Base-by-base conservation (phyloP, 2,329 filamentous ascomycete genomes). In the Phialocephala sp. region DNA sequence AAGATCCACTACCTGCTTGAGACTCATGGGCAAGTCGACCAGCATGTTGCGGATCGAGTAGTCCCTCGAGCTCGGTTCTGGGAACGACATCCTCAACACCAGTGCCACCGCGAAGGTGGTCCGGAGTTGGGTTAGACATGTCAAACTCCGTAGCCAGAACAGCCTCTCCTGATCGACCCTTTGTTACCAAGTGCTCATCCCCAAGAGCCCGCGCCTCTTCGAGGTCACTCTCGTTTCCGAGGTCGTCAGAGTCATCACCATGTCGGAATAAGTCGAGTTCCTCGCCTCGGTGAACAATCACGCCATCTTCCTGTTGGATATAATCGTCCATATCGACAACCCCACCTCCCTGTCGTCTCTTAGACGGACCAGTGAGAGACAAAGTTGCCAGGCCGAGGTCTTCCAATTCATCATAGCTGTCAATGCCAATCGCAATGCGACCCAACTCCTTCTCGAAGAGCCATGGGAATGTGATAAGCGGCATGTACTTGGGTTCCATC, bases 391-490 rank as follows among this genome's bases (percentile, higher is more conserved):
- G 58, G 3, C 66, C 69, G 5, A 72, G 55, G 3, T 72, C 66
- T 4, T 73, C 72, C 20, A 72, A 55, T 1, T 72, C 70, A 5
- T 73, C 71, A 11, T 39, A 60, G 1, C 58, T 39, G 43, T 74
- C 71, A 20, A 69, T 68, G 15, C 77, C 77, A 32, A 79, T 86
- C 1, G 90, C 91, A 71, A 97, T 88, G 57, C 84, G 83, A 1
- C 90, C 89, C 4, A 97, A 81, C 66, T 93, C 85, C 54, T 85
- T 83, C 14, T 88, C 83, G 69, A 98, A 97, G 1, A 98, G 81
- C 95, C 95, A 99, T 0, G 95, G 94, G 72, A 97, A 98, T 66
- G 90, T 95, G 72, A 97, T 95, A 9, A 98, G 81, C 0, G 95
- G 94, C 83, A 93, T 90, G 1, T 80, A 79, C 9, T 81, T 81